Conservation (phyloP, 169 alveolate species). For the Cytauxzoon felis region DNA sequence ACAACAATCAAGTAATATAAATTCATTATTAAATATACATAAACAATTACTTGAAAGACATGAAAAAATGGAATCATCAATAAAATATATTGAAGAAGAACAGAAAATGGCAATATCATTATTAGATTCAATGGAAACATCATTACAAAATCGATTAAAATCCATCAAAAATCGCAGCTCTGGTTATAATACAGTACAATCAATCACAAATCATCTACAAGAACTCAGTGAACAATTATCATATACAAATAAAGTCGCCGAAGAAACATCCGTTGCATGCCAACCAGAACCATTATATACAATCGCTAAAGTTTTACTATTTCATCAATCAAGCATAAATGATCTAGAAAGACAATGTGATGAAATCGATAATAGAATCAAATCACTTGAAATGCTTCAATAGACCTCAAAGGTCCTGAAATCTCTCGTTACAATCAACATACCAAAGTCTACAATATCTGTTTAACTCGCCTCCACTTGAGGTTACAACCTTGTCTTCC, state of each 20-base stretch:
- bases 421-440: too few relatives aligned
- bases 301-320: slow-evolving; percentile 57
- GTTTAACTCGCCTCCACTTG: too few relatives aligned
- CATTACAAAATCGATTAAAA: slow-evolving; percentile 30
- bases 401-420: background rate
- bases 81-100: slow-evolving; percentile 56
- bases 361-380: slow-evolving; percentile 51
- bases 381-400: slow-evolving; percentile 6
- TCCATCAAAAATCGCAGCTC: slow-evolving; percentile 19
- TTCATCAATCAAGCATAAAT: slow-evolving; percentile 51
- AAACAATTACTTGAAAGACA: slow-evolving; percentile 42
- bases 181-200: slow-evolving; percentile 37
- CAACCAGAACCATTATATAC: slow-evolving; percentile 65
- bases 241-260: slow-evolving; percentile 46
- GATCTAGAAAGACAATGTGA: slow-evolving; percentile 51
- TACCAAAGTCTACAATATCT: too few relatives aligned
- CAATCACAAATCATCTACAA: slow-evolving; percentile 54
- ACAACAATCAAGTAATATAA: slow-evolving; percentile 40
- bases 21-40: slow-evolving; percentile 32
- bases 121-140: slow-evolving; percentile 47
- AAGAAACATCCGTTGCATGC: slow-evolving; percentile 39
- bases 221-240: slow-evolving; percentile 50
- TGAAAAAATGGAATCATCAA: slow-evolving; percentile 45
- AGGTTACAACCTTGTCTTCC: too few relatives aligned
- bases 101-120: slow-evolving; percentile 35